A percentile compares a stretch with the other conserved stretches of the same genome.
These are phyloP conservation scores for Coniferiporia weirii DNA, from an alignment of 1,284 basidiomycete genomes.

Conservation along the genomic window DNA sequence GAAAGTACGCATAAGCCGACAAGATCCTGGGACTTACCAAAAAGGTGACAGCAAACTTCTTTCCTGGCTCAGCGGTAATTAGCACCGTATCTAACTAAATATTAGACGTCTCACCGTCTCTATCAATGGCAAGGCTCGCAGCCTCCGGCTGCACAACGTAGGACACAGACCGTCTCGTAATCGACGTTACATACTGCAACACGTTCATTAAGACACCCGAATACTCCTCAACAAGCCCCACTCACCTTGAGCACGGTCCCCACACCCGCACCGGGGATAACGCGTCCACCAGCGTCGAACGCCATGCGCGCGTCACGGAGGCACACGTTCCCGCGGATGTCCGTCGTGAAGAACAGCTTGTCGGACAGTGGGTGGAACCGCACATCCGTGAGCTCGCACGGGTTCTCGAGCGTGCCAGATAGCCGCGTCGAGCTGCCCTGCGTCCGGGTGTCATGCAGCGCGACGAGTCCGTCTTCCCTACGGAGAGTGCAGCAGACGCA, in stretches of 20 bases:
- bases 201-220: background rate
- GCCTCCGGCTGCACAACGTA: constrained; percentile 54
- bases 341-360: constrained; percentile 62
- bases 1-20: background rate
- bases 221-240: background rate
- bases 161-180: constrained; percentile 39
- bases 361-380: constrained; percentile 60
- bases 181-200: constrained; percentile 56
- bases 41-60: constrained; percentile 56
- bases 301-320: constrained; percentile 75
- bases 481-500: background rate
- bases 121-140: constrained; percentile 61
- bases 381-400: constrained; percentile 53
- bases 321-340: constrained; percentile 49
- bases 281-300: constrained; percentile 54
- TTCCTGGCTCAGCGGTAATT: constrained; percentile 37
- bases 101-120: constrained; percentile 40
- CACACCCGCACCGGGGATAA: background rate
- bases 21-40: constrained; percentile 38
- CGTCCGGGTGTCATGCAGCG: constrained; percentile 50
- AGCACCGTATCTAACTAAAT: background rate
- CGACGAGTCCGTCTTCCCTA: constrained; percentile 64
- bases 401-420: constrained; percentile 46
- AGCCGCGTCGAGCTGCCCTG: constrained; percentile 32
- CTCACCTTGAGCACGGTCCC: background rate